phyloP scores from a whole-genome alignment of 2,329 filamentous ascomycete genomes.

The Penicillium sp. region DNA sequence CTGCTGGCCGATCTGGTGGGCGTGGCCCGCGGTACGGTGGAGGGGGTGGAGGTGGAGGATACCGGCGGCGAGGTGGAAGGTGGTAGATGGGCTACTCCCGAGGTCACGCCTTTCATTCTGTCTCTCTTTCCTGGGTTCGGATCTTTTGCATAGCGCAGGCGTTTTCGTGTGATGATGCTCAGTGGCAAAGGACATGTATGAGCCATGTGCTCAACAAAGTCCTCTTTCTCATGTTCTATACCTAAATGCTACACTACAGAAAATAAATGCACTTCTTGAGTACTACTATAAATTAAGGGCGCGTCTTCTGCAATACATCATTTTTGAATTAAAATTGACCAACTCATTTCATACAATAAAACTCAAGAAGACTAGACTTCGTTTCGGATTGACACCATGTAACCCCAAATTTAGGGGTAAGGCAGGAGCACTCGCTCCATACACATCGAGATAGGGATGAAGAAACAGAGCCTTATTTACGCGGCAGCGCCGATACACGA shows the following conservation, averaged over 20 bases:
- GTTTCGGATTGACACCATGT: background rate
- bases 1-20: constrained; percentile 43
- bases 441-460: background rate
- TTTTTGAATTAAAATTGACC: background rate
- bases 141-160: constrained; percentile 47
- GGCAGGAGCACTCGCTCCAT: background rate
- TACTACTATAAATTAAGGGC: no score
- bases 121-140: constrained; percentile 15
- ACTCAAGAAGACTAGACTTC: background rate
- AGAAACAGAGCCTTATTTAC: constrained; percentile 11
- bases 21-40: constrained; percentile 45
- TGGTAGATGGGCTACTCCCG: constrained; percentile 31
- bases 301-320: background rate
- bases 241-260: background rate
- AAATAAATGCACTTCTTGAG: background rate
- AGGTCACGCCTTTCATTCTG: constrained; percentile 1
- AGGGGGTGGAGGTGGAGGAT: constrained; percentile 50
- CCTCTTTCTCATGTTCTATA: constrained; percentile 10
- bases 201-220: constrained; percentile 23
- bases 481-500: constrained; percentile 2
- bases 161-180: constrained; percentile 35
- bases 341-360: background rate
- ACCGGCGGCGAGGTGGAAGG: constrained; percentile 46
- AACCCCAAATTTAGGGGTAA: background rate
- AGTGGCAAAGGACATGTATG: constrained; percentile 26